Base-by-base conservation (phyloP, 345 rosid genomes). In the Populus ilicifolia region DNA sequence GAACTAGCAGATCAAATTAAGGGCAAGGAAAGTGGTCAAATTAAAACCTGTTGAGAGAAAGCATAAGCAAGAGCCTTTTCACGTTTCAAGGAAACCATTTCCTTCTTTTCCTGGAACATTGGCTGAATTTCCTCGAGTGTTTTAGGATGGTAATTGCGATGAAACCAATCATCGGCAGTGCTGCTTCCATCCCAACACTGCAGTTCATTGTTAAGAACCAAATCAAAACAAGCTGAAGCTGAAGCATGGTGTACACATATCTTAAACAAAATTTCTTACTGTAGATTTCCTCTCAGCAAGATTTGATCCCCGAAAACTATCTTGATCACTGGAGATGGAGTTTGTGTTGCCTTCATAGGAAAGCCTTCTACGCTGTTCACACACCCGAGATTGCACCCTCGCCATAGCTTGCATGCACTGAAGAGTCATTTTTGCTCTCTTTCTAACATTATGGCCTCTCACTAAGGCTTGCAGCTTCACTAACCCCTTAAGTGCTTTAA, bases 11-110 rank as follows among this genome's bases (percentile, higher is more conserved):
- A 73, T 63, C 30, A 36, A 73, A 66, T 20, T 11, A 18, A 52
- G 3, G 14, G 13, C 1, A 67, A 35, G 13, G 4, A 70, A 25
- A 54, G 48, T 25, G 14, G 3, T 5, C 13, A 9, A 12, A 27
- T 27, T 27, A 27, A 73, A 46, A 90, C 90, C 94, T 90, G 89
- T 56, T 83, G 72, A 72, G 77, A 65, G 68, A 78, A 67, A 73
- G 77, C 77, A 72, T 56, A 43, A 66, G 77, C 50, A 11, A 72
- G 77, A 11, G 77, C 77, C 44, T 38, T 67, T 69, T 72, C 81
- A 20, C 68, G 66, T 66, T 67, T 72, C 77, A 72, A 36, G 33
- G 35, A 46, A 41, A 66, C 54, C 67, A 29, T 61, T 29, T n/a
- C 64, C 29, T 71, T 27, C 5, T 73, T 79, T 16, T 72, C 79